Evolutionary conservation across 805 yeast species (phyloP), one percentile per base, ranked within the genome.

Genomic region (Millerozyma acaciae): DNA sequence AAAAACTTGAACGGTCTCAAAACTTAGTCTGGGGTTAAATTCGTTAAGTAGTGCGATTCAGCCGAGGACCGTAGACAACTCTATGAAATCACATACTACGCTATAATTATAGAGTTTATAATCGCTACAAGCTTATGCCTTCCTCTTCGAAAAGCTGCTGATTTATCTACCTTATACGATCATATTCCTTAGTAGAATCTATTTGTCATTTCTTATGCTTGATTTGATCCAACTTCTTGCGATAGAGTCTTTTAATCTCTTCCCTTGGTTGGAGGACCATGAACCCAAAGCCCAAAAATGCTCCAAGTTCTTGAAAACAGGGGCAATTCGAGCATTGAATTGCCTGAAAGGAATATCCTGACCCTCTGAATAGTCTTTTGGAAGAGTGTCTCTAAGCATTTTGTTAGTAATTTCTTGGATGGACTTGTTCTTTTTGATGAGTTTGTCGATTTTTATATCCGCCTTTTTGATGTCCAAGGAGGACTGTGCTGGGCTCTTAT

Each of bases 221-320:
- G 54, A 45, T 18, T 65, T 56, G 13, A 79, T 65, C 87, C 86
- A 80, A 22, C 64, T 53, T 32, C 60, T 64, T 2, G 83, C 77
- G 30, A 76, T 68, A 16, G 62, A 69, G 46, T 80, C 84, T 39
- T 68, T 73, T 5, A 76, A 35, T 30, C 67, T 52, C 16, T 53
- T 58, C 1, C 76, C 74, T 37, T 71, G 72, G 4, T 69, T 69
- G 7, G 32, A 29, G 1, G 58, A 47, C 86, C 86, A 80, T 9
- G 55, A 38, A 1, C 82, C 84, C 62, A 80, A 51, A n/a, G 82
- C 72, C 87, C 87, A 80, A 45, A 80, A 75, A 50, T 79, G 84
- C 30, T 62, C 62, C 3, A 44, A 26, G 16, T 38, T 40, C 29
- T 32, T 41, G 42, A 49, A 53, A 8, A 35, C 39, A 1, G 58